These are phyloP conservation scores for Eucalyptus marginata DNA, from an alignment of 345 rosid species.

Conservation along the genomic window DNA sequence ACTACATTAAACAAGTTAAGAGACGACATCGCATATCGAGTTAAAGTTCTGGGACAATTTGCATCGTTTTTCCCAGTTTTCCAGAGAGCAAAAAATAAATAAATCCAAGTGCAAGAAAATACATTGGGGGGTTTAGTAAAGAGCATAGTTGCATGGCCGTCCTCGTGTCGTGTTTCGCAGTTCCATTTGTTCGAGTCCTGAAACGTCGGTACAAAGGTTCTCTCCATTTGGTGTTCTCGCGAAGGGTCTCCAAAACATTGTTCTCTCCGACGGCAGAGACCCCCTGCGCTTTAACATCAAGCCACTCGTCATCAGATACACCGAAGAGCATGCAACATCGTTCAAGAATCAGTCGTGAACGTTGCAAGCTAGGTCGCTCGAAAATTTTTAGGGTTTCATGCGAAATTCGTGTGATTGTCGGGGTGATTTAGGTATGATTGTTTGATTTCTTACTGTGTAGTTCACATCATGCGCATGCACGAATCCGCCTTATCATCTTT, in stretches of 20 bases:
- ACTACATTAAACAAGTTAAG: accelerated
- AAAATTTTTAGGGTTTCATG: neutral
- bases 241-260: neutral
- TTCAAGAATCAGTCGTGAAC: neutral
- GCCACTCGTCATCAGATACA: neutral
- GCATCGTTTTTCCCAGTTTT: accelerated
- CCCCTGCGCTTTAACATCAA: neutral
- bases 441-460: neutral
- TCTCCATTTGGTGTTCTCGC: neutral
- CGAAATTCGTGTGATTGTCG: neutral
- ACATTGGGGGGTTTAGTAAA: neutral
- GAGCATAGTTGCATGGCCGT: neutral
- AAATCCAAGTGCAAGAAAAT: neutral
- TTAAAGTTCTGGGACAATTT: neutral
- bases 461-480: neutral
- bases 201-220: neutral
- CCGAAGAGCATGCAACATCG: neutral
- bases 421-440: neutral
- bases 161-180: neutral
- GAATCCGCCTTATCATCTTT: neutral
- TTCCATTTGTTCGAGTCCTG: neutral
- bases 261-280: neutral
- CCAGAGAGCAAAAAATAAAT: accelerated
- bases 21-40: accelerated
- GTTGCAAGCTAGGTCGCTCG: neutral